Conservation (phyloP, 1,284 basidiomycete genomes). For the Apiotrichum mycotoxinovorans region DNA sequence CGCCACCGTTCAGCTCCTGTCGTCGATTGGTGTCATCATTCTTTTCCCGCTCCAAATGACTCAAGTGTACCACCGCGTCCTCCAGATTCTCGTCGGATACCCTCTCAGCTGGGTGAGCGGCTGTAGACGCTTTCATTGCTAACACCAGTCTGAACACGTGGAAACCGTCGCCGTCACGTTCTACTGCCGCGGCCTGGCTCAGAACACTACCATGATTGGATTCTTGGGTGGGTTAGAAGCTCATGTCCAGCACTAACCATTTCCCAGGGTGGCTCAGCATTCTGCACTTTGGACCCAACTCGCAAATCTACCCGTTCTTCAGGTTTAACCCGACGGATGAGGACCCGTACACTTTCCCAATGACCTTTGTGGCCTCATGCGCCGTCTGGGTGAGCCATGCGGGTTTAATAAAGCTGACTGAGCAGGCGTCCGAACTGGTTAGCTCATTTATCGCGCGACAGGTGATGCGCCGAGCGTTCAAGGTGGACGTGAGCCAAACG, state of each 20-base stretch:
- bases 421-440: slow-evolving; percentile 51
- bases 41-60: slow-evolving; percentile 58
- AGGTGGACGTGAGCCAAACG: slow-evolving; percentile 54
- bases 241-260: neutral
- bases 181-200: slow-evolving; percentile 57
- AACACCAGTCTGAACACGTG: slow-evolving; percentile 51
- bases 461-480: slow-evolving; percentile 51
- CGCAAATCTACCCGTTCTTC: slow-evolving; percentile 58
- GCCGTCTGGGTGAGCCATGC: slow-evolving; percentile 54
- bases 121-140: neutral
- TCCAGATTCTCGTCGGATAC: slow-evolving; percentile 52
- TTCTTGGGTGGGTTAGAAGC: slow-evolving; percentile 45
- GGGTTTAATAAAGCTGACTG: neutral
- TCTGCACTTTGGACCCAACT: slow-evolving; percentile 57
- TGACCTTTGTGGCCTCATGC: slow-evolving; percentile 56
- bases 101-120: slow-evolving; percentile 46
- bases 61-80: slow-evolving; percentile 46
- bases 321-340: slow-evolving; percentile 52
- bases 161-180: slow-evolving; percentile 53
- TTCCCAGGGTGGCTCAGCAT: slow-evolving; percentile 50
- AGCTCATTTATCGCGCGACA: slow-evolving; percentile 53
- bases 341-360: slow-evolving; percentile 58
- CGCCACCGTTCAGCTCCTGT: slow-evolving; percentile 55
- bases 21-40: slow-evolving; percentile 55
- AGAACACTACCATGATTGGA: slow-evolving; percentile 56